Percentiles rank a stretch among this genome's conserved stretches.
Evolutionary conservation across 2,329 filamentous ascomycete genomes (phyloP).

Genomic region (Xylaria hypoxylon): DNA sequence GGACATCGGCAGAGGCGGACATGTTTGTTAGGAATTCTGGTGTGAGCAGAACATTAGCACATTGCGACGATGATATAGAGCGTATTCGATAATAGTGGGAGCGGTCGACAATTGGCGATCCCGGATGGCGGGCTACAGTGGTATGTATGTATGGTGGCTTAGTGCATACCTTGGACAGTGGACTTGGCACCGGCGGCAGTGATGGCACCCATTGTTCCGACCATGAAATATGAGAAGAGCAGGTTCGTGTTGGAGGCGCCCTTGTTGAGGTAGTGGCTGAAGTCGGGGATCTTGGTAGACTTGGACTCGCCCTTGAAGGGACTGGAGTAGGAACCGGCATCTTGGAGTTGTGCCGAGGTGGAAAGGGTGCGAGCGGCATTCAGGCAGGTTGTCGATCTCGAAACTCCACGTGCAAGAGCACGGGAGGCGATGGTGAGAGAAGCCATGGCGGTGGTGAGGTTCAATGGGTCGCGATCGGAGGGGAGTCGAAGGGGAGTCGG

Average conservation of each 20-base stretch:
- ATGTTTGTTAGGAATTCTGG: constrained; percentile 99
- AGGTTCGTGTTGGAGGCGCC: constrained; percentile 77
- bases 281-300: constrained; percentile 83
- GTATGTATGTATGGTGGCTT: constrained; percentile 18
- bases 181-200: constrained; percentile 95
- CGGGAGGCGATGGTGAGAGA: constrained; percentile 76
- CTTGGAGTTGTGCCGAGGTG: constrained; percentile 63
- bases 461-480: constrained; percentile 47
- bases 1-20: constrained; percentile 97
- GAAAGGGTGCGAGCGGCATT: constrained; percentile 65
- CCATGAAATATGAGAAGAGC: constrained; percentile 98
- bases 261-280: constrained; percentile 85
- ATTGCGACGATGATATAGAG: background rate
- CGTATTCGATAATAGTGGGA: constrained; percentile 1
- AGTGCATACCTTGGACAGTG: constrained; percentile 89
- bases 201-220: constrained; percentile 92
- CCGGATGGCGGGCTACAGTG: background rate
- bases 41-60: constrained; percentile 42
- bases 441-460: constrained; percentile 66
- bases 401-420: constrained; percentile 72
- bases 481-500: constrained; percentile 46
- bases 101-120: constrained; percentile 1
- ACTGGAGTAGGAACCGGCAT: constrained; percentile 65
- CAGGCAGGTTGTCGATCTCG: constrained; percentile 55
- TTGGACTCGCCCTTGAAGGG: constrained; percentile 71